Evolutionary conservation across 768 basidiomycete species (phyloP).

Genomic region (Trametes gibbosa): DNA sequence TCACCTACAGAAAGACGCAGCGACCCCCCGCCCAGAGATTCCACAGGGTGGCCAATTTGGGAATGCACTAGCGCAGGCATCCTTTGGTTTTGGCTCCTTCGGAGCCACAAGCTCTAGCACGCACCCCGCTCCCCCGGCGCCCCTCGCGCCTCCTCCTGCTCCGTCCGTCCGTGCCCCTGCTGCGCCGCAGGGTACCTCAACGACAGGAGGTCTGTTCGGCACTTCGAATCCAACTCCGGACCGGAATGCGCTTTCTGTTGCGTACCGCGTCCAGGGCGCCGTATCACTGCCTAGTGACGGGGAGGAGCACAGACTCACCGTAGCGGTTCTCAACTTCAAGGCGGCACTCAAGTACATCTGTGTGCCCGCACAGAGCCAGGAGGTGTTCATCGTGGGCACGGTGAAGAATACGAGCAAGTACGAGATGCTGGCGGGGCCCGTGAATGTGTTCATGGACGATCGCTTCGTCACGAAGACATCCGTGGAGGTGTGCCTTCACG

Average conservation of each 20-base stretch:
- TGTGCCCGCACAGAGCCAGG: conserved; percentile 47
- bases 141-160: background rate
- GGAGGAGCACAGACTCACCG: conserved; percentile 50
- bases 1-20: too few relatives aligned
- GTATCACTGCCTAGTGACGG: conserved; percentile 56
- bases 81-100: too few relatives aligned
- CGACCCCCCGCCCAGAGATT: too few relatives aligned
- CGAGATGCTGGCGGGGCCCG: conserved; percentile 50
- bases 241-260: conserved; percentile 51
- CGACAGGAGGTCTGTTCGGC: background rate
- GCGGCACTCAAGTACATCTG: conserved; percentile 45
- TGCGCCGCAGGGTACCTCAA: background rate
- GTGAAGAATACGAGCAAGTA: conserved; percentile 61
- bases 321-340: conserved; percentile 48
- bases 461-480: conserved; percentile 53
- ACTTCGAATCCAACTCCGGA: background rate
- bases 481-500: conserved; percentile 36
- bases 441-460: conserved; percentile 56
- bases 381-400: conserved; percentile 44
- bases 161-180: background rate
- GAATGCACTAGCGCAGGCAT: too few relatives aligned
- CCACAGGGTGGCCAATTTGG: too few relatives aligned
- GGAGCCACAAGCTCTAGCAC: too few relatives aligned
- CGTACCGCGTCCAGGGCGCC: conserved; percentile 48
- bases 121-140: too few relatives aligned